Evolutionary conservation across 768 basidiomycete genomes (phyloP).

Genomic region (Suillus americanus): DNA sequence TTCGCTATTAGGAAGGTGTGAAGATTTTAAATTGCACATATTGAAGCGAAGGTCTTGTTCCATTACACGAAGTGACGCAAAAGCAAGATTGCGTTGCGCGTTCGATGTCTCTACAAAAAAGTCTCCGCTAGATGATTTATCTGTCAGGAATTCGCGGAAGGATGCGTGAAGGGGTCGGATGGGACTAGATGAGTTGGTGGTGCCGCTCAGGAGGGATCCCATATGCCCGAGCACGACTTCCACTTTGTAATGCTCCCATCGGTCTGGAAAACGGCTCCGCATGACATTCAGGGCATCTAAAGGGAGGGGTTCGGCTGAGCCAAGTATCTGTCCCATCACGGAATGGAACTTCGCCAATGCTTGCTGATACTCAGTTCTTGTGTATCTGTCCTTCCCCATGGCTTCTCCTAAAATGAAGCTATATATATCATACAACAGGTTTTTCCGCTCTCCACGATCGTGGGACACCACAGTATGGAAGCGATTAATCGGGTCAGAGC

Average conservation of each 20-base stretch:
- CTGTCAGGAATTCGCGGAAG: conserved; percentile 25
- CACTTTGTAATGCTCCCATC: fast-evolving
- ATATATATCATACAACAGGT: not conserved
- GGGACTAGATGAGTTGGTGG: not conserved
- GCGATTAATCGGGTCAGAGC: not conserved
- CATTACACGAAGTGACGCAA: conserved; percentile 28
- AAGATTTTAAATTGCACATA: conserved; percentile 32
- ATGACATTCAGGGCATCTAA: not conserved
- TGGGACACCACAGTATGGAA: not conserved
- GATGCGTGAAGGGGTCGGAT: conserved; percentile 26
- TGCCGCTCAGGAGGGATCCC: conserved; percentile 11
- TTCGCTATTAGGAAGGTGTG: conserved; percentile 28
- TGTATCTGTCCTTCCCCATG: not conserved
- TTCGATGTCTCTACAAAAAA: conserved; percentile 13
- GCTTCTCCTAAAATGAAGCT: not conserved
- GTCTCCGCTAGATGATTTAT: conserved; percentile 10
- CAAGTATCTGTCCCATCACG: conserved; percentile 6
- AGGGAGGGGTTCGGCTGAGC: not conserved
- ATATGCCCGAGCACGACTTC: not conserved
- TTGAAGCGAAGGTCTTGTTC: conserved; percentile 32
- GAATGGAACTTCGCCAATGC: not conserved
- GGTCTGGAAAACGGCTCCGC: not conserved
- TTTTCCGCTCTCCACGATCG: not conserved
- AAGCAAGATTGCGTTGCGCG: not conserved
- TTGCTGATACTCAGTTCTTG: fast-evolving